Conservation (phyloP, 331 rosid species). For the Rosa hybrid region DNA sequence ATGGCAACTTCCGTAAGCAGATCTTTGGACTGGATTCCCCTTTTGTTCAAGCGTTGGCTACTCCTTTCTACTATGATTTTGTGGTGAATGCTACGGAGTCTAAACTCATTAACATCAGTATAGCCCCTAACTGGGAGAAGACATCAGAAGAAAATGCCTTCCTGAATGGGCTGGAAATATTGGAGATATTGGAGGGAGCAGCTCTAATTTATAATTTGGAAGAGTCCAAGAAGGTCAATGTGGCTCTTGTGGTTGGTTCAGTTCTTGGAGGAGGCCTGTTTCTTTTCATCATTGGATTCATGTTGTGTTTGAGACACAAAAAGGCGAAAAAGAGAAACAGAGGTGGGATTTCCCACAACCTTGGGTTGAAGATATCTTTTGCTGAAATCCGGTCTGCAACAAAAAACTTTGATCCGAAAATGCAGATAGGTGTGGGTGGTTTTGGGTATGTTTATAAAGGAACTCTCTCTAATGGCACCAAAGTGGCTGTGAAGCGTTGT, state of each 20-base stretch:
- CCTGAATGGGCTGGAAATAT: constrained; percentile 51
- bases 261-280: neutral
- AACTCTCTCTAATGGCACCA: constrained; percentile 28
- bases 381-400: constrained; percentile 39
- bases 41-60: accelerated
- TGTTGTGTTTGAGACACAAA: constrained; percentile 24
- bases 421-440: constrained; percentile 46
- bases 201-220: constrained; percentile 5
- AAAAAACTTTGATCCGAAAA: constrained; percentile 35
- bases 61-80: constrained; percentile 30
- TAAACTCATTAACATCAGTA: constrained; percentile 24
- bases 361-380: constrained; percentile 38
- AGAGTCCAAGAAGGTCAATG: neutral
- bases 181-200: constrained; percentile 25
- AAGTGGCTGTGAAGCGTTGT: constrained; percentile 44
- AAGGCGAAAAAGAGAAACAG: constrained; percentile 25
- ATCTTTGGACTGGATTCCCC: neutral
- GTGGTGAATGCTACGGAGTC: constrained; percentile 24
- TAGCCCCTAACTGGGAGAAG: neutral
- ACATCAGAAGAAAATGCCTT: neutral
- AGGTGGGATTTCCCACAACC: constrained; percentile 43
- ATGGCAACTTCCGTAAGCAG: neutral
- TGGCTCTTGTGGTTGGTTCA: neutral
- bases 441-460: constrained; percentile 55
- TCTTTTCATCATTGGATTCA: constrained; percentile 12